Percentiles rank a stretch among this genome's conserved stretches.
phyloP scores from a whole-genome alignment of 2,329 filamentous ascomycete genomes.

The Curvularia sp. region DNA sequence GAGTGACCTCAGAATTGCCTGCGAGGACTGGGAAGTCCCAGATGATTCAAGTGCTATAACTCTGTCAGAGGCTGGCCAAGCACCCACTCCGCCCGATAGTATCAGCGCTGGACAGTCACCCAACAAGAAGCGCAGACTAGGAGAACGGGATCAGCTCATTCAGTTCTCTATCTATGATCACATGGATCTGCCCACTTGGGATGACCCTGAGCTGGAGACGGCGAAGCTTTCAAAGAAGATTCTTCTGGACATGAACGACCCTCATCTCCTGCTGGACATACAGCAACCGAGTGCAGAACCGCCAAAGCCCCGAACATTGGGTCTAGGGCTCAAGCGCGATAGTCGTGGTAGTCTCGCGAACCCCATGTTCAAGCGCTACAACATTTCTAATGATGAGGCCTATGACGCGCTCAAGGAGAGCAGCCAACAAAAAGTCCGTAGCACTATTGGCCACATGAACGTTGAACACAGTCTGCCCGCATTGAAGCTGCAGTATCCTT shows the following conservation, averaged over 20 bases:
- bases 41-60: slow-evolving; percentile 36
- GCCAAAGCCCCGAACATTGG: slow-evolving; percentile 61
- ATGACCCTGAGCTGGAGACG: slow-evolving; percentile 79
- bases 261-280: slow-evolving; percentile 82
- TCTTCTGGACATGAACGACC: slow-evolving; percentile 85
- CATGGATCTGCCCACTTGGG: slow-evolving; percentile 67
- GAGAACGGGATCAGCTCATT: slow-evolving; percentile 33
- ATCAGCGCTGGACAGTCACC: slow-evolving; percentile 41
- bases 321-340: slow-evolving; percentile 68
- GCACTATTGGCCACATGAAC: slow-evolving; percentile 87
- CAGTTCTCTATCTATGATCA: slow-evolving; percentile 48
- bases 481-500: slow-evolving; percentile 89
- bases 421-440: slow-evolving; percentile 93
- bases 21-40: slow-evolving; percentile 80
- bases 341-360: slow-evolving; percentile 73
- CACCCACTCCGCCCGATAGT: slow-evolving; percentile 37
- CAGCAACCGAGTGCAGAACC: slow-evolving; percentile 68
- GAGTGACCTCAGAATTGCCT: slow-evolving; percentile 83
- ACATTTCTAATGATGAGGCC: slow-evolving; percentile 93
- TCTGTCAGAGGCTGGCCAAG: slow-evolving; percentile 40
- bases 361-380: slow-evolving; percentile 82
- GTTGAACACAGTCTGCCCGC: slow-evolving; percentile 95
- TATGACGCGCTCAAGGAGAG: slow-evolving; percentile 97
- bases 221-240: slow-evolving; percentile 78
- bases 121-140: slow-evolving; percentile 70